Evolutionary conservation across 108 stramenopile species (phyloP), one percentile per base, ranked within the genome.

Genomic region (Nannochloropsis gaditana): DNA sequence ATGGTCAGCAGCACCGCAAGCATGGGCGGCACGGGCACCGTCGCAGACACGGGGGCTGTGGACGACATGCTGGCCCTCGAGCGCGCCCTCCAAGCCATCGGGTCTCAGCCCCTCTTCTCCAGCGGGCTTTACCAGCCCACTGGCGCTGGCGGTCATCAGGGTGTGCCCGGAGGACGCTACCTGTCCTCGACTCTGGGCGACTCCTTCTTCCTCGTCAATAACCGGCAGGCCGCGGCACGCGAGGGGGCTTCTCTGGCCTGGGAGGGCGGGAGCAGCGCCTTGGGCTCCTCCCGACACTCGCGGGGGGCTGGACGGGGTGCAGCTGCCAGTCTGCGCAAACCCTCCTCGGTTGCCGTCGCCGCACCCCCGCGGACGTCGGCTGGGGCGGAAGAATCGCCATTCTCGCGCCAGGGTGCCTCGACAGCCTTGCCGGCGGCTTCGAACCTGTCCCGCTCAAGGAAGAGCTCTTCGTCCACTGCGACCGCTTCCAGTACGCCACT

Each of bases 101-200:
- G 59, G 19, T 73, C 59, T 73, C 59, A 73, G 59, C 59, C 59
- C n/a, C 59, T 73, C 19, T 73, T 73, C n/a, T 73, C 59, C 19
- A 73, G 59, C n/a, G 59, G 59, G 0, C 3, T n/a, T 4, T 73
- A 73, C 6, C 59, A 73, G n/a, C 19, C 19, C 15, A n/a, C 19
- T 15, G 15, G 59, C 19, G 59, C 59, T 15, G 59, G 59, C n/a
- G 59, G 59, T 15, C 59, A n/a, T n/a, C 4, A 73, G 4, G 59
- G 5, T n/a, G 59, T 15, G 59, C 59, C 59, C n/a, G 59, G 59
- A n/a, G 59, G 59, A 73, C 59, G 59, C 2, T 73, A 84, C 80
- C 47, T 87, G 42, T 87, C 87, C 31, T 87, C 87, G 11, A 83
- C 87, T 10, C 80, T 87, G 31, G 87, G 87, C 19, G 87, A 87